phyloP scores from a whole-genome alignment of 78 protist genomes.

The Chrysochromulina parva region DNA sequence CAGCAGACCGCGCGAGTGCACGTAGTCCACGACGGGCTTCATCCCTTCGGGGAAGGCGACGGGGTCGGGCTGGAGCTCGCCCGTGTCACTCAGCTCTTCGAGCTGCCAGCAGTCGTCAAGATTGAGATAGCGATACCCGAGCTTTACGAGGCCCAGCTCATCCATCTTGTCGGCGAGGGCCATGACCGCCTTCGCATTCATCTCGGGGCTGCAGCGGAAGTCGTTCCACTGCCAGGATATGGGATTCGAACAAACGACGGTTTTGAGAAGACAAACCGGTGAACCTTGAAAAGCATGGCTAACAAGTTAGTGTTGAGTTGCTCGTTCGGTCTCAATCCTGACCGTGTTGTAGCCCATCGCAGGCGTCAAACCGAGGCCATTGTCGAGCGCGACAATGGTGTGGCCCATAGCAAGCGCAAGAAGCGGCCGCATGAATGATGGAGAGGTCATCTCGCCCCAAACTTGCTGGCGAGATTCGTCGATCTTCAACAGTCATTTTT shows the following conservation, averaged over 20 bases:
- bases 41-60: background rate
- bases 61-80: background rate
- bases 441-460: too few species aligned
- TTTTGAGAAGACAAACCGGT: background rate
- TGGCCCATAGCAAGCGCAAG: background rate
- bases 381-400: background rate
- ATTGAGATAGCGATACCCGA: slow-evolving; percentile 18
- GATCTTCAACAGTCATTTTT: too few species aligned
- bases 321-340: background rate
- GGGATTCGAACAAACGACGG: background rate
- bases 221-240: slow-evolving; percentile 9
- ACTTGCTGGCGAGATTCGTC: too few species aligned
- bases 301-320: background rate
- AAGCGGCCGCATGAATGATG: background rate
- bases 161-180: background rate
- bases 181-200: background rate
- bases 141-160: background rate
- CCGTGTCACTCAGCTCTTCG: too few species aligned
- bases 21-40: background rate
- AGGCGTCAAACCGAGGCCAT: slow-evolving; percentile 9
- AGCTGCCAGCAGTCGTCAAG: slow-evolving; percentile 23
- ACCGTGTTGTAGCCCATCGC: slow-evolving; percentile 37
- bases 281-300: background rate
- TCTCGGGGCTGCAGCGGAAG: background rate
- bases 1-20: background rate